Evolutionary conservation across 768 basidiomycete species (phyloP).

Genomic region (Lentinula sp.): DNA sequence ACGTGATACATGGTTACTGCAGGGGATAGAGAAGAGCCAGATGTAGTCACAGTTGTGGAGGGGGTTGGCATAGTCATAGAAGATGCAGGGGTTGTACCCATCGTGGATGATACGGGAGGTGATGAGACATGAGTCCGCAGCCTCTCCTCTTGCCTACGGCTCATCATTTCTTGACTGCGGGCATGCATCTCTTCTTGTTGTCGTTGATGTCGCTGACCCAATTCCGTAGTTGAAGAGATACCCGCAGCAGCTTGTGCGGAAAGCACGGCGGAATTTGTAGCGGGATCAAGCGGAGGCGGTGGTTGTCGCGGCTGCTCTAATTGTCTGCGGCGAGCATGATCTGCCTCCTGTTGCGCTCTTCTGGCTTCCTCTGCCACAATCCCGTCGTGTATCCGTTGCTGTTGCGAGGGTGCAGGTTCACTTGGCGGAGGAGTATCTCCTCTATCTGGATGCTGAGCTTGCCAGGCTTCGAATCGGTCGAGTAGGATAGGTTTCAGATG

Average conservation of each 20-base stretch:
- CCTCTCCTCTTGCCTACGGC: conserved; percentile 25
- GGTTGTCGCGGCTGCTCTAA: not conserved
- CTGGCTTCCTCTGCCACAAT: not conserved
- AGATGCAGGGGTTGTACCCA: not conserved
- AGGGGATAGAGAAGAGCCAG: not conserved
- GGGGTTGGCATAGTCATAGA: conserved; percentile 14
- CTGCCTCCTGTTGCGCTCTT: not conserved
- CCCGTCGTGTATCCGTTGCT: conserved; percentile 13
- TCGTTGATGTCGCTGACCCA: not conserved
- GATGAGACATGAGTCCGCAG: conserved; percentile 18
- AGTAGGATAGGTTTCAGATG: conserved; percentile 61
- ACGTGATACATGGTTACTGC: not conserved
- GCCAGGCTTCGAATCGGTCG: conserved; percentile 60
- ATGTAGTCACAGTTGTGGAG: not conserved
- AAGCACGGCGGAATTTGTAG: conserved; percentile 17
- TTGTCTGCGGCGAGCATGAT: not conserved
- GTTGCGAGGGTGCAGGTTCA: conserved; percentile 14
- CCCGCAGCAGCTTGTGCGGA: conserved; percentile 22
- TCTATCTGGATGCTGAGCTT: conserved; percentile 33
- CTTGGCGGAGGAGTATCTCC: conserved; percentile 19
- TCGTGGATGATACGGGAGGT: conserved; percentile 9
- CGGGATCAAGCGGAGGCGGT: conserved; percentile 8
- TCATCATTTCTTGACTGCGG: conserved; percentile 15
- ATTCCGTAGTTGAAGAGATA: conserved; percentile 9
- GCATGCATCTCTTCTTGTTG: conserved; percentile 14